Evolutionary conservation across 2,329 filamentous ascomycete genomes (phyloP).

Genomic region (Fusarium liriodendri): DNA sequence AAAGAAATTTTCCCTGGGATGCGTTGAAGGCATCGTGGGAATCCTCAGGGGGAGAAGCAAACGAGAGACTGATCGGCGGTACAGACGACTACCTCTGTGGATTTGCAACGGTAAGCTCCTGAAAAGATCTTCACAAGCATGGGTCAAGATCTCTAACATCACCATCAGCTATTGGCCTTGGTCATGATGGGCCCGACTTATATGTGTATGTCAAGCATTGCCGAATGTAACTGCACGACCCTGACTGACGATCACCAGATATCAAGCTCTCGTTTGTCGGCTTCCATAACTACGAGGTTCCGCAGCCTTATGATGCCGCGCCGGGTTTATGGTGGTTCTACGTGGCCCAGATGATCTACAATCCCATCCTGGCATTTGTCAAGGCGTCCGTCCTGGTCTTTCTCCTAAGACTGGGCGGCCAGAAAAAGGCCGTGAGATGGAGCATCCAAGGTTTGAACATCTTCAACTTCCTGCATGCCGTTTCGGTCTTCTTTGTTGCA

Average conservation of each 20-base stretch:
- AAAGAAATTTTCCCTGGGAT: neutral
- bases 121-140: neutral
- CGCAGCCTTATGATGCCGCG: slow-evolving; percentile 2
- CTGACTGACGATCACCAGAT: slow-evolving; percentile 9
- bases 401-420: slow-evolving; percentile 54
- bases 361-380: slow-evolving; percentile 57
- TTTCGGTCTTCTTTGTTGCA: slow-evolving; percentile 50
- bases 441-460: slow-evolving; percentile 46
- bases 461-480: slow-evolving; percentile 49
- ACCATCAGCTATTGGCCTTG: slow-evolving; percentile 12
- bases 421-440: slow-evolving; percentile 43
- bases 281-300: slow-evolving; percentile 14
- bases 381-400: slow-evolving; percentile 58
- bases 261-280: slow-evolving; percentile 20
- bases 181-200: slow-evolving; percentile 20
- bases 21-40: neutral
- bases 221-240: neutral
- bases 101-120: slow-evolving; percentile 15
- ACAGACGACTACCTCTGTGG: slow-evolving; percentile 23
- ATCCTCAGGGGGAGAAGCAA: neutral
- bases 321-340: slow-evolving; percentile 48
- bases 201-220: slow-evolving; percentile 17
- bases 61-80: slow-evolving; percentile 2
- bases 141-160: neutral
- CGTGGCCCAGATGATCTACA: slow-evolving; percentile 55